Conservation (phyloP, 2,329 filamentous ascomycete species). For the Colletotrichum sp. region DNA sequence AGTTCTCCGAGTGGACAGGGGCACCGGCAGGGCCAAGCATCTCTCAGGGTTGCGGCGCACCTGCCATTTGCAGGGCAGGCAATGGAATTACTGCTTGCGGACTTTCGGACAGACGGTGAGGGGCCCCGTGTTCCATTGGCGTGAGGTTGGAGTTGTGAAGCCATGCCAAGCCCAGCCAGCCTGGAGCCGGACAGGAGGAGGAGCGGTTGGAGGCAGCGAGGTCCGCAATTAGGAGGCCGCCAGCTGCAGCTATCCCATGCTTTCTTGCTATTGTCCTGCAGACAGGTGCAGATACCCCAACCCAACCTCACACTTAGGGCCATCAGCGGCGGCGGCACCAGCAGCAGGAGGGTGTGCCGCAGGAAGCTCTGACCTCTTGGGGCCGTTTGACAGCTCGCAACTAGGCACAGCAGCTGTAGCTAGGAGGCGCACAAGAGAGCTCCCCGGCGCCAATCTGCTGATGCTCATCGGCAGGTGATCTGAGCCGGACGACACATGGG, state of each 20-base stretch:
- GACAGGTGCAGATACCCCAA: constrained; percentile 15
- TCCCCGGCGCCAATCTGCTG: background rate
- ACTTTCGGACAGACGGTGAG: constrained; percentile 4
- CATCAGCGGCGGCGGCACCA: background rate
- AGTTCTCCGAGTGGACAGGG: constrained; percentile 9
- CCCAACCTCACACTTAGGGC: constrained; percentile 5
- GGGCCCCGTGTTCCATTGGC: background rate
- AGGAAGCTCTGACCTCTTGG: constrained; percentile 2
- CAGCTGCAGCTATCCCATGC: constrained; percentile 16
- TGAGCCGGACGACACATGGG: background rate
- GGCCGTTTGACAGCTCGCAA: constrained; percentile 5
- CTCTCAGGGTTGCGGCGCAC: background rate
- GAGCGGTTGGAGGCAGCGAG: background rate
- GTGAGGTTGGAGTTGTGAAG: background rate
- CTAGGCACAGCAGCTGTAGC: constrained; percentile 1
- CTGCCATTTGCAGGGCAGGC: constrained; percentile 4
- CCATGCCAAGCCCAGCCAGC: background rate
- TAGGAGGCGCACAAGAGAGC: background rate
- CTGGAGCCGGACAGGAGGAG: background rate
- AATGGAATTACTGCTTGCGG: constrained; percentile 10
- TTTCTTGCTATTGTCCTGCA: constrained; percentile 2
- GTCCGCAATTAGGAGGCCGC: constrained; percentile 21
- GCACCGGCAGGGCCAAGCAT: constrained; percentile 14
- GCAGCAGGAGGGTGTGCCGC: background rate
- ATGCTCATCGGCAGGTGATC: constrained; percentile 4